phyloP scores from a whole-genome alignment of 495 filamentous ascomycete genomes.

The Penicillium mononematosum region DNA sequence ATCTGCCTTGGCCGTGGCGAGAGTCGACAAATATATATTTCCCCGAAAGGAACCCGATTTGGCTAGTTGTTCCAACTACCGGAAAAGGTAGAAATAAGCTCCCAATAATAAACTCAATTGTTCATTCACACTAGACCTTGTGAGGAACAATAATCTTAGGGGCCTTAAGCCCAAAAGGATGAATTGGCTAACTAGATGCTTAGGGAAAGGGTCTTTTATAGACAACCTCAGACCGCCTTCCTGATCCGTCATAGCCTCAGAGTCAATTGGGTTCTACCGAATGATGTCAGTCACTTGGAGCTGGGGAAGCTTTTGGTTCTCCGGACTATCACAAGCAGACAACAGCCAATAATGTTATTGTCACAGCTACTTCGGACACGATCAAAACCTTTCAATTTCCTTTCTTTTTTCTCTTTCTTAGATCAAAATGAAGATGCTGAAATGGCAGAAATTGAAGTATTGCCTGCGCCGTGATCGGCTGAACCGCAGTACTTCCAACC shows the following conservation, averaged over 20 bases:
- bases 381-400: no score
- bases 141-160: no score
- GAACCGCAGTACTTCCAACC: neutral
- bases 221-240: no score
- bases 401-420: no score
- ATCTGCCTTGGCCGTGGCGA: neutral
- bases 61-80: neutral
- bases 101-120: neutral
- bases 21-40: neutral
- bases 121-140: neutral
- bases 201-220: no score
- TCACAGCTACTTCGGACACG: no score
- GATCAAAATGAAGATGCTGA: no score
- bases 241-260: neutral
- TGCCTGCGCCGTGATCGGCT: no score
- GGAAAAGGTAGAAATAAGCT: neutral
- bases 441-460: no score
- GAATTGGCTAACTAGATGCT: no score
- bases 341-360: neutral
- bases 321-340: constrained; percentile 2
- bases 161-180: no score
- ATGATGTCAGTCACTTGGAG: neutral
- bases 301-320: neutral
- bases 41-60: neutral
- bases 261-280: neutral